Evolutionary conservation across 257 asterid species (phyloP).

Genomic region (Nicotiana sylvestris): DNA sequence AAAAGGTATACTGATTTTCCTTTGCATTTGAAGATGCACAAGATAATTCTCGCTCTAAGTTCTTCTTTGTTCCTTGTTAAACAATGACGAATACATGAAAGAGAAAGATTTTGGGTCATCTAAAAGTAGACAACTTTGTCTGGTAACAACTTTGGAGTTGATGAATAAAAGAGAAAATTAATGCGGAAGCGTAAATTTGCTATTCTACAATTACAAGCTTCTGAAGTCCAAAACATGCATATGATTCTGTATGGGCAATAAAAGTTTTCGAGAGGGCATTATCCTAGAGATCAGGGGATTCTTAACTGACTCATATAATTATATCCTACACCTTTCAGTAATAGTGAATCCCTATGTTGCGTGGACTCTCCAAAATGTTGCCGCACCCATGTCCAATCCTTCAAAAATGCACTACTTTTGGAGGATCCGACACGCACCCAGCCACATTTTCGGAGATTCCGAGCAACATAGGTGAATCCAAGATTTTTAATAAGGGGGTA

Average conservation of each 20-base stretch:
- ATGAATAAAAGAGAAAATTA: not conserved
- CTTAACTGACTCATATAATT: not conserved
- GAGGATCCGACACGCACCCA: no score
- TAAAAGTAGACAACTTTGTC: not conserved
- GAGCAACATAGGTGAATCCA: no score
- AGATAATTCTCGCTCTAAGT: not conserved
- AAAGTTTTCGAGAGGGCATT: not conserved
- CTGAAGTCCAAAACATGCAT: not conserved
- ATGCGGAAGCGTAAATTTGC: not conserved
- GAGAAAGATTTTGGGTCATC: not conserved
- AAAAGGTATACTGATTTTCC: conserved; percentile 44
- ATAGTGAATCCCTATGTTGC: not conserved
- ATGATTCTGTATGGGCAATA: not conserved
- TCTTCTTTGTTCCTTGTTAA: not conserved
- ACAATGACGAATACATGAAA: not conserved
- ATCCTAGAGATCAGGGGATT: not conserved
- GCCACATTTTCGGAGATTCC: no score
- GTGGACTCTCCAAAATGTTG: no score
- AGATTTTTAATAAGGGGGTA: no score
- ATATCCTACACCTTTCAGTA: not conserved
- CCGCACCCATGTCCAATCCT: no score
- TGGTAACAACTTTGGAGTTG: not conserved
- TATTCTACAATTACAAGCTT: not conserved
- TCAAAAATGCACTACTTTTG: no score
- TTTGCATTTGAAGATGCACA: not conserved